Evolutionary conservation across 257 asterid species (phyloP).

Genomic region (Haberlea rhodopensis): DNA sequence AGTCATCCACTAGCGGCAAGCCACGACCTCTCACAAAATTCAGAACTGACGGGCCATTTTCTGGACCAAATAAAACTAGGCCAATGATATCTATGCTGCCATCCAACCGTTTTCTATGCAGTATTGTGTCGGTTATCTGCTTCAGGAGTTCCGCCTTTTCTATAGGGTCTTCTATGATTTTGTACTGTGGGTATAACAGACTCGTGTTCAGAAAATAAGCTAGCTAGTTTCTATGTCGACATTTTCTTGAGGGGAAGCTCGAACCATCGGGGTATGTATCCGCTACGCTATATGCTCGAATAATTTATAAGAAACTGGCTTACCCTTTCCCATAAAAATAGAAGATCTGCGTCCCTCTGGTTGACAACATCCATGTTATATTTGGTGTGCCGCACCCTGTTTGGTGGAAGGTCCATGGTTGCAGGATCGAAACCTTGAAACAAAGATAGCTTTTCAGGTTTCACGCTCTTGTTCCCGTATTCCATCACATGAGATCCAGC

Average conservation of each 20-base stretch:
- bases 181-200: conserved; percentile 37
- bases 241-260: too few species aligned
- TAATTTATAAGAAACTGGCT: conserved; percentile 10
- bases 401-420: conserved; percentile 58
- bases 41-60: conserved; percentile 42
- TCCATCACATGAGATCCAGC: conserved; percentile 94
- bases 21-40: conserved; percentile 41
- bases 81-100: conserved; percentile 56
- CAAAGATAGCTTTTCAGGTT: conserved; percentile 57
- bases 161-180: conserved; percentile 37
- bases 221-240: too few species aligned
- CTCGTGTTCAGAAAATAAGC: background rate
- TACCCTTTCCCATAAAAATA: conserved; percentile 71
- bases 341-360: conserved; percentile 84
- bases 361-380: conserved; percentile 51
- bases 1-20: conserved; percentile 72
- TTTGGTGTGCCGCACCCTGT: conserved; percentile 21
- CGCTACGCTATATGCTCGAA: background rate
- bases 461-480: conserved; percentile 65
- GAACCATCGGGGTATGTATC: background rate
- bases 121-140: conserved; percentile 46
- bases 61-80: conserved; percentile 56
- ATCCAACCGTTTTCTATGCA: conserved; percentile 62
- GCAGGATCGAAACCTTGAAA: conserved; percentile 85
- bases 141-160: conserved; percentile 43